Evolutionary conservation across 1,284 basidiomycete genomes (phyloP), one percentile per base, ranked within the genome.

Genomic region (Melampsora americana): DNA sequence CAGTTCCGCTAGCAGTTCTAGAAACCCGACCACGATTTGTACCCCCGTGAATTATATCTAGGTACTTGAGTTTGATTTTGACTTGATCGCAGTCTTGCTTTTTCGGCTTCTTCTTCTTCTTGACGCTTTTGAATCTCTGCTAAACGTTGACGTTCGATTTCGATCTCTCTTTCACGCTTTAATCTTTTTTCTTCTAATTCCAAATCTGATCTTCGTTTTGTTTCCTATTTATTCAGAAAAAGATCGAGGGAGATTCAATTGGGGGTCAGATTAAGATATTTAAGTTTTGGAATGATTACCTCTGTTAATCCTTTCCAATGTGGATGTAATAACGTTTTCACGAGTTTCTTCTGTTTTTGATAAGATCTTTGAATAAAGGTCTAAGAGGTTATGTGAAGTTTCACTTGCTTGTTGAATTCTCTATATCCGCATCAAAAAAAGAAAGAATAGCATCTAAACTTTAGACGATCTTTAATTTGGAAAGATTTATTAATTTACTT

Each of bases 261-360:
- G n/a, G n/a, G n/a, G n/a, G n/a, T n/a, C n/a, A n/a, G n/a, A n/a
- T n/a, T n/a, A n/a, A n/a, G n/a, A n/a, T n/a, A n/a, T n/a, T n/a
- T n/a, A n/a, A n/a, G n/a, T n/a, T n/a, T n/a, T n/a, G n/a, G n/a
- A 66, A 50, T 46, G 4, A 32, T 7, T 62, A 76, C 73, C 50
- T 35, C 73, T 35, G 53, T 61, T 28, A 61, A 59, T 6, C 80
- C 80, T 42, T 78, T 53, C 79, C 79, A 82, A 30, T 79, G 64
- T 1, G 77, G 72, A 64, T 81, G 78, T 3, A 81, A 77, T 35
- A 82, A 48, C 5, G 81, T 66, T 12, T n/a, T 78, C 75, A 69
- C 78, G 78, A 18, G 79, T 80, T 53, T 81, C 79, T 59, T 82
- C 80, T 3, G 81, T 79, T 59, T 82, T 80, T 18, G 74, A 69